Evolutionary conservation across 257 asterid genomes (phyloP).

Genomic region (Solanum tacnaense): DNA sequence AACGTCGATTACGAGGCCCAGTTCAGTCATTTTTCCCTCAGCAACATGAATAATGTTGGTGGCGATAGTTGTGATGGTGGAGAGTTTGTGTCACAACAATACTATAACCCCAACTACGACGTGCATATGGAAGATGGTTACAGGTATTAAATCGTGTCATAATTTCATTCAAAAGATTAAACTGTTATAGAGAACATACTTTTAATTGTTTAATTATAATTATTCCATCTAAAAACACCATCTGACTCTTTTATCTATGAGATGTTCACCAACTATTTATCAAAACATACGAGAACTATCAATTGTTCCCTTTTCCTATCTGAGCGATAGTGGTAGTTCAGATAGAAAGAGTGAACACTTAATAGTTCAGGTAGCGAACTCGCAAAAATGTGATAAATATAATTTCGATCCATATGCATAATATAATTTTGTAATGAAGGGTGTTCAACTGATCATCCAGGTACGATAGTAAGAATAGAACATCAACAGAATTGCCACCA

Average conservation of each 20-base stretch:
- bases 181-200: too few relatives aligned
- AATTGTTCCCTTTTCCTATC: not conserved
- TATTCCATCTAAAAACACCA: not conserved
- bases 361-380: not conserved
- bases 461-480: not conserved
- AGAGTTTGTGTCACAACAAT: not conserved
- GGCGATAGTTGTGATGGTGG: not conserved
- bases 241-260: not conserved
- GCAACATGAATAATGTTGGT: not conserved
- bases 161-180: not conserved
- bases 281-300: not conserved
- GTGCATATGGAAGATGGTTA: not conserved
- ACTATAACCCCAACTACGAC: not conserved
- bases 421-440: not conserved
- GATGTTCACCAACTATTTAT: not conserved
- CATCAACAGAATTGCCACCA: constrained; percentile 57
- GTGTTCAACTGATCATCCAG: not conserved
- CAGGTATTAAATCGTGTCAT: not conserved
- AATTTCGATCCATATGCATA: not conserved
- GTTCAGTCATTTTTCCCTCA: not conserved
- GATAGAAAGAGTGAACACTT: not conserved
- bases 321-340: not conserved
- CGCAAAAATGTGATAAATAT: not conserved
- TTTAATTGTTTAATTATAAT: too few relatives aligned
- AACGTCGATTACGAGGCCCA: not conserved